A percentile compares a stretch with the other conserved stretches of the same genome.
Conservation (phyloP, 306 rosid genomes). For the Citrullus amarus region DNA sequence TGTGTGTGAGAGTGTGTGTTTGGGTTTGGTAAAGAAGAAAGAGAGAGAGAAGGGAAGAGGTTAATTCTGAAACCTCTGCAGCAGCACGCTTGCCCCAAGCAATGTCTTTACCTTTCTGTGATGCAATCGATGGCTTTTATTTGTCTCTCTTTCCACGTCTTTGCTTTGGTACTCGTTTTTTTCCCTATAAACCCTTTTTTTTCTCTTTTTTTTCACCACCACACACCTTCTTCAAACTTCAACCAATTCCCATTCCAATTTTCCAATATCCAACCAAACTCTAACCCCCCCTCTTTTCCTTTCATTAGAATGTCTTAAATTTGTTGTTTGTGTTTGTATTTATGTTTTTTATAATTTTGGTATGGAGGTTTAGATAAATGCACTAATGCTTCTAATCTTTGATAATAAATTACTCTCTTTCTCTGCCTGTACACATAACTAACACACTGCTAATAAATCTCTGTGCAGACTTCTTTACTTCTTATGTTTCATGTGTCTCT, state of each 20-base stretch:
- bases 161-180: conserved; percentile 18
- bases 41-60: conserved; percentile 1
- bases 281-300: too few relatives aligned
- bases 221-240: not conserved
- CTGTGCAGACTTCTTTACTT: too few relatives aligned
- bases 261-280: too few relatives aligned
- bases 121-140: conserved; percentile 36
- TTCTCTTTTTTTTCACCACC: not conserved
- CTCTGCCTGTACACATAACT: too few relatives aligned
- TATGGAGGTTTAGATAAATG: too few relatives aligned
- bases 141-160: conserved; percentile 27
- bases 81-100: conserved; percentile 30
- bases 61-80: conserved; percentile 18
- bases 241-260: not conserved
- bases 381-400: too few relatives aligned
- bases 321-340: too few relatives aligned
- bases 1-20: not conserved
- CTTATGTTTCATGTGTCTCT: too few relatives aligned
- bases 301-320: too few relatives aligned
- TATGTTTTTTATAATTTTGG: too few relatives aligned
- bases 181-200: not conserved
- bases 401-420: too few relatives aligned
- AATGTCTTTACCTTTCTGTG: conserved; percentile 26
- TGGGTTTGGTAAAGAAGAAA: not conserved
- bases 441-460: too few relatives aligned